phyloP scores from a whole-genome alignment of 257 asterid genomes.

The Ballota nigra region DNA sequence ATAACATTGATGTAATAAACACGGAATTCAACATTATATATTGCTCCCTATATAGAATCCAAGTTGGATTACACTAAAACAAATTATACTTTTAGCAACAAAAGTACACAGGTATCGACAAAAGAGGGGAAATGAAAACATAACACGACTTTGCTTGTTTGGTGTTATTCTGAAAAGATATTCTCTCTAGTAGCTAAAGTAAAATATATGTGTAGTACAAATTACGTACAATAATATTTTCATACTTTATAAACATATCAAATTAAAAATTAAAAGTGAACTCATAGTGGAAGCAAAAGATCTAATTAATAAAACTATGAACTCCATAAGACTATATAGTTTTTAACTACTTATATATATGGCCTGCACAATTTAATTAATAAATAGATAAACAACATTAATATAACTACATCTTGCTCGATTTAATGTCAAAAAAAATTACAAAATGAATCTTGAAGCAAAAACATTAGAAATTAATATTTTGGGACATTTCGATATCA shows the following conservation, averaged over 20 bases:
- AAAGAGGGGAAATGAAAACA: neutral
- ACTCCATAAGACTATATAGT: too few species aligned
- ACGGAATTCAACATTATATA: neutral
- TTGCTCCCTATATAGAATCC: neutral
- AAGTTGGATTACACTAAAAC: neutral
- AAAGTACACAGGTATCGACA: neutral
- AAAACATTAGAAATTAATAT: too few species aligned
- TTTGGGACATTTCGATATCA: too few species aligned
- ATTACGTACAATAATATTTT: neutral
- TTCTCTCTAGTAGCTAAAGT: neutral
- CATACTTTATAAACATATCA: neutral
- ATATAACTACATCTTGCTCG: neutral
- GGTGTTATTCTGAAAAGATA: neutral
- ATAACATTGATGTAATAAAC: too few species aligned
- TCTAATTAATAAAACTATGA: too few species aligned
- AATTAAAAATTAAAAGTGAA: too few species aligned
- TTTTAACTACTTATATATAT: too few species aligned
- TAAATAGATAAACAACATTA: too few species aligned
- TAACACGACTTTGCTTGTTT: neutral
- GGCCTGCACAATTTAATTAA: neutral
- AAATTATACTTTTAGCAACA: neutral
- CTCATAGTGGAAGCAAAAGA: too few species aligned
- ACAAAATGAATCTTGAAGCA: neutral
- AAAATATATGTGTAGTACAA: neutral
- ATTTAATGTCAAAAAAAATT: neutral